Evolutionary conservation across 768 basidiomycete species (phyloP).

Genomic region (Xanthoconium stramineum): DNA sequence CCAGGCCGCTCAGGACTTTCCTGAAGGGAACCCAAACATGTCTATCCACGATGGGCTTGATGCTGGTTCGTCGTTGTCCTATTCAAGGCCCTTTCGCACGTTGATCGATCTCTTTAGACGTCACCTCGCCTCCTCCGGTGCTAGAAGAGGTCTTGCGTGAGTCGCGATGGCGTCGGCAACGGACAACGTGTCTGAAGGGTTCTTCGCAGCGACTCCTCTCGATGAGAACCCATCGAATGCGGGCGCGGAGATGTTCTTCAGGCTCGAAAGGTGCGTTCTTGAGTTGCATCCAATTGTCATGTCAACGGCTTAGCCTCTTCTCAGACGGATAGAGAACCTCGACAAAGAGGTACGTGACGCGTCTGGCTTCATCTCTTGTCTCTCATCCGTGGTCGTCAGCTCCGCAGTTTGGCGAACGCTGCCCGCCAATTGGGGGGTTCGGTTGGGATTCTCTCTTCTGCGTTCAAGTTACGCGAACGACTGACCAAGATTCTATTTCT

Average conservation of each 20-base stretch:
- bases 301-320: conserved; percentile 3
- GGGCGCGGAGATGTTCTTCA: conserved; percentile 47
- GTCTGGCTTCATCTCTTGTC: background rate
- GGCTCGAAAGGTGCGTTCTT: conserved; percentile 43
- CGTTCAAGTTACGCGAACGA: conserved; percentile 49
- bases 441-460: conserved; percentile 54
- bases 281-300: background rate
- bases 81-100: background rate
- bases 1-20: conserved; percentile 24
- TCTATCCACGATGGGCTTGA: conserved; percentile 33
- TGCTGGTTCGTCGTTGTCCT: conserved; percentile 27
- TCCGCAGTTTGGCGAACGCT: conserved; percentile 53
- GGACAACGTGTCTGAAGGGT: conserved; percentile 5
- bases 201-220: conserved; percentile 36
- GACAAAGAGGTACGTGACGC: conserved; percentile 42
- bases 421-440: conserved; percentile 55
- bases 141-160: conserved; percentile 45
- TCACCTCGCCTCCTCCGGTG: conserved; percentile 31
- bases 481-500: conserved; percentile 48
- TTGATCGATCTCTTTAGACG: conserved; percentile 17
- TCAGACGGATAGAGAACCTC: conserved; percentile 44
- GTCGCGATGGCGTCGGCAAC: background rate
- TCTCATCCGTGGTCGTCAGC: conserved; percentile 28
- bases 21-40: conserved; percentile 25
- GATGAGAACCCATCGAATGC: conserved; percentile 51